Base-by-base conservation (phyloP, 306 rosid genomes). In the Sicyos edulis region DNA sequence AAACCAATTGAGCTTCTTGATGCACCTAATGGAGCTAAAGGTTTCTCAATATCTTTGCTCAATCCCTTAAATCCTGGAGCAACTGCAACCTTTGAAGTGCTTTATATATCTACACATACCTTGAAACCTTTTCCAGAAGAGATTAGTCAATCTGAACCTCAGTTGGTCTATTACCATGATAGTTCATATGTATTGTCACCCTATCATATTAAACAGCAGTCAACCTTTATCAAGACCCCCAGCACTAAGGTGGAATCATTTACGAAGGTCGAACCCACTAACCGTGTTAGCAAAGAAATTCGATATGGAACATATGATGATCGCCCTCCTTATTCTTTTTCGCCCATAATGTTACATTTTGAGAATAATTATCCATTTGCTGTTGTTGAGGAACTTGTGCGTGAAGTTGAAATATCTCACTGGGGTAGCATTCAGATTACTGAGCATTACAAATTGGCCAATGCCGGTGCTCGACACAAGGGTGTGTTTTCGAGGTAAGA, bases 371-470 rank as follows among this genome's bases (percentile, higher is more conserved):
- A 83, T 76, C 88, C 97, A 77, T 93, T 91, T 75, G 88, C 96
- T 45, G 87, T 87, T 56, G 95, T 91, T 79, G 99, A 93, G 95
- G 99, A 91, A 82, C 92, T 93, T 54, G 96, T 87, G 72, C 99
- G 97, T 2, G 99, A 91, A 84, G 85, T 93, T 72, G 99, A 93
- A 81, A 85, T 93, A 85, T 93, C 99, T 85, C 99, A 93, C 79
- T 90, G 99, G 99, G 99, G 99, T 59, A 91, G 70, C 81, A 15
- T 93, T 70, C 97, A 87, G 78, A 80, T 93, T 83, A 93, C 92
- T 3, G 97, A 93, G 88, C 86, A 82, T 76, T 93, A 93, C 77
- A 86, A 58, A 67, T 71, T 93, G 82, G 85, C 66, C 66, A 95
- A 91, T 79, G 89, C 89, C 7, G 99, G 99, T 67, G 99, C 99